Conservation (phyloP, 2,329 filamentous ascomycete species). For the Verticillium isaacii region DNA sequence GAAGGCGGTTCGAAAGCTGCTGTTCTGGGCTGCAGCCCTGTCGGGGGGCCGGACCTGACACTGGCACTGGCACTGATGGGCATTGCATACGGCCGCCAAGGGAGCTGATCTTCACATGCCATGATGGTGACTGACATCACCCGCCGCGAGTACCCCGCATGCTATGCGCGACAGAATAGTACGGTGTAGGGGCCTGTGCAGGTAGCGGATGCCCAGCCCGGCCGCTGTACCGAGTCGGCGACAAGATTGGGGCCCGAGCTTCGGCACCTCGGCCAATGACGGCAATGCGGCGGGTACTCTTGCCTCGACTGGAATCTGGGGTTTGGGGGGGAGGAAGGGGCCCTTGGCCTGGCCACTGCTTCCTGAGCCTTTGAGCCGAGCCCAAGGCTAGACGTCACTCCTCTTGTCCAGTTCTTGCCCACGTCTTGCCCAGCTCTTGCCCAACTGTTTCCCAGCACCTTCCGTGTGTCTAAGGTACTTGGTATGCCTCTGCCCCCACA, state of each 20-base stretch:
- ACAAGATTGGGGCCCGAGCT: slow-evolving; percentile 8
- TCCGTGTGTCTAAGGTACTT: too few species aligned
- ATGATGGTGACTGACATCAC: not conserved
- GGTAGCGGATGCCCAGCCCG: not conserved
- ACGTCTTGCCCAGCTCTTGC: not conserved
- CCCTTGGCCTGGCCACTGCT: slow-evolving; percentile 6
- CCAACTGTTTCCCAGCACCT: too few species aligned
- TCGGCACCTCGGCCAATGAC: slow-evolving; percentile 45
- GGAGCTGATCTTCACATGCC: not conserved
- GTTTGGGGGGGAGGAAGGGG: not conserved
- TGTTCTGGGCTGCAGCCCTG: too few species aligned
- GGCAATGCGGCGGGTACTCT: slow-evolving; percentile 18
- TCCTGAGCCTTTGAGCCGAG: slow-evolving; percentile 29
- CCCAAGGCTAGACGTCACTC: slow-evolving; percentile 9
- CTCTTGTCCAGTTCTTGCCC: not conserved
- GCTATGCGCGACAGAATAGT: not conserved
- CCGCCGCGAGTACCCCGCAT: not conserved
- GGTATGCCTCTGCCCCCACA: too few species aligned
- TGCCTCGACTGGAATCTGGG: not conserved
- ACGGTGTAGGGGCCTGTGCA: not conserved
- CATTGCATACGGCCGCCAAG: not conserved
- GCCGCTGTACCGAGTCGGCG: not conserved
- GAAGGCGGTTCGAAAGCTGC: not conserved
- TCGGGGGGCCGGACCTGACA: too few species aligned
- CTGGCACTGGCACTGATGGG: too few species aligned